These are phyloP conservation scores for Passalora sequoiae DNA, from an alignment of 2,329 filamentous ascomycete species.

Conservation along the genomic window DNA sequence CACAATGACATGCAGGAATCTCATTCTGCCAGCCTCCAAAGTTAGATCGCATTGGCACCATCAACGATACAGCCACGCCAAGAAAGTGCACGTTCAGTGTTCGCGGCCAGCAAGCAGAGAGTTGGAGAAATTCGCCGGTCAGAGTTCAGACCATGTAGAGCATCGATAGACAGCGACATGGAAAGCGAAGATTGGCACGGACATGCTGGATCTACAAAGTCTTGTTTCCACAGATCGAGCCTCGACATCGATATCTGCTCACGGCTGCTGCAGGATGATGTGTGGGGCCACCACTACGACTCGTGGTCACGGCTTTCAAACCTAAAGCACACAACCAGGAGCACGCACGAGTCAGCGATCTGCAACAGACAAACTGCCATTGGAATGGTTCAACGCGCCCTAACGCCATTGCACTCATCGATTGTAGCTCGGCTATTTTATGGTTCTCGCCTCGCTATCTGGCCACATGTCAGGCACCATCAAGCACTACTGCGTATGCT, in stretches of 20 bases:
- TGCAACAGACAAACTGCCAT: neutral
- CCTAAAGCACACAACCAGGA: constrained; percentile 2
- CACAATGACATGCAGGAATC: neutral
- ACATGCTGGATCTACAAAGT: neutral
- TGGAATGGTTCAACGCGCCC: constrained; percentile 1
- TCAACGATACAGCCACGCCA: neutral
- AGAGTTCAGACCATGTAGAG: neutral
- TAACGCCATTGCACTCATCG: constrained; percentile 2
- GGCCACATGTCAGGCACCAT: constrained; percentile 5
- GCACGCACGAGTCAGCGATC: constrained; percentile 4
- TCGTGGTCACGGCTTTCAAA: neutral
- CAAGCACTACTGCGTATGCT: neutral
- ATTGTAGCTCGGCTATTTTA: neutral
- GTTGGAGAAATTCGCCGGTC: no score
- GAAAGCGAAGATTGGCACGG: neutral
- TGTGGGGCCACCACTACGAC: neutral
- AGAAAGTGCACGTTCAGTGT: neutral
- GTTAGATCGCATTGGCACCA: neutral
- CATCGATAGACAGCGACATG: constrained; percentile 1
- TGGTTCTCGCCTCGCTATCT: neutral
- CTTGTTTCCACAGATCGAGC: neutral
- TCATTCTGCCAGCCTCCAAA: neutral
- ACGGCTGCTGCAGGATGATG: neutral
- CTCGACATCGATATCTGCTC: neutral
- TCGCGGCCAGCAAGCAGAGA: neutral